Conservation (phyloP, 441 rosid species). For the Rhodomyrtus psidioides region DNA sequence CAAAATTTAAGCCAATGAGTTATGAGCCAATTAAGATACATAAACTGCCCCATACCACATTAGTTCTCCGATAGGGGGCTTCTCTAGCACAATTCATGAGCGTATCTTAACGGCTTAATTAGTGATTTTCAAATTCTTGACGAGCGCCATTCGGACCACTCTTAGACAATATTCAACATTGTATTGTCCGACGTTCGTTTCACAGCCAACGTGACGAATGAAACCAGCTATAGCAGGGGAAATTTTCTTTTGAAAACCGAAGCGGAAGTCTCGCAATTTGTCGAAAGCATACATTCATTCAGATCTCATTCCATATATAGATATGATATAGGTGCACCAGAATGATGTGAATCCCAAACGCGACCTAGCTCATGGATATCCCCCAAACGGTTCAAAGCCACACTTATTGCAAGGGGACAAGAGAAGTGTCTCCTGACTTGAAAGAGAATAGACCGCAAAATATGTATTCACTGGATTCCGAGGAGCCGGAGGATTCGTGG, state of each 20-base stretch:
- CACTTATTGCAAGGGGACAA: not conserved
- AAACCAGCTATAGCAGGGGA: not conserved
- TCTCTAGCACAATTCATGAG: too few species aligned
- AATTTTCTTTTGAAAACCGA: not conserved
- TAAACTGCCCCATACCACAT: too few species aligned
- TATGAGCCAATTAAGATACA: too few species aligned
- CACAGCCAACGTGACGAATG: fast-evolving
- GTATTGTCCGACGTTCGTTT: not conserved
- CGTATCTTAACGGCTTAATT: too few species aligned
- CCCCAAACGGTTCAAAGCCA: not conserved
- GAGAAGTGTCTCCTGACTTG: not conserved
- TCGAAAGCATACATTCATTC: not conserved
- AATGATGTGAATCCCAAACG: not conserved
- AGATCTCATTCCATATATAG: not conserved
- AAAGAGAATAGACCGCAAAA: not conserved
- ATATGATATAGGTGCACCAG: not conserved
- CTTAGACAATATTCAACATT: not conserved
- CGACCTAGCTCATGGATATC: not conserved
- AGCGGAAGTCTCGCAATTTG: not conserved
- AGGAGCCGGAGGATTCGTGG: not conserved
- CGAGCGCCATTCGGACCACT: not conserved
- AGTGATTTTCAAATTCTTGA: not conserved
- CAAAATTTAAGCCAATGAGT: too few species aligned
- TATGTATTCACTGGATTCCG: not conserved
- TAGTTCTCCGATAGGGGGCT: too few species aligned